Percentiles rank a stretch among this genome's conserved stretches.
Evolutionary conservation across 768 basidiomycete species (phyloP).

Genomic region (Leccinum fibrillosum): DNA sequence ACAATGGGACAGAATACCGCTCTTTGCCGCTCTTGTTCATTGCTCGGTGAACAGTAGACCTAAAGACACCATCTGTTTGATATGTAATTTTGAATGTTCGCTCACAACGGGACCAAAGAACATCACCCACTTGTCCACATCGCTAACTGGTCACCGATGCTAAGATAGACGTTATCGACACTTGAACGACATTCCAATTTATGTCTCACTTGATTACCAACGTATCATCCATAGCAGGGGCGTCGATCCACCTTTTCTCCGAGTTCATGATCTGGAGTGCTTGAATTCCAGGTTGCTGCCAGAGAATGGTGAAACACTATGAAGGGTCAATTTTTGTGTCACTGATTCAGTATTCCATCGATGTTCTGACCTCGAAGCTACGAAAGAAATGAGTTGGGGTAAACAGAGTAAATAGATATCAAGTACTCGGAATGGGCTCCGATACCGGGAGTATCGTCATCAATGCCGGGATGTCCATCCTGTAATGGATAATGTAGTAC

Average conservation of each 20-base stretch:
- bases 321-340: not conserved
- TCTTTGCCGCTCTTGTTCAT: conserved; percentile 67
- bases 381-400: not conserved
- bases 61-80: conserved; percentile 76
- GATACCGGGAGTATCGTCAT: conserved; percentile 74
- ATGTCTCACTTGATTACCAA: conserved; percentile 76
- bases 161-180: conserved; percentile 31
- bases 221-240: conserved; percentile 72
- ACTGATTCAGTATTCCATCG: not conserved
- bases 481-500: conserved; percentile 39
- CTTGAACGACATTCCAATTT: conserved; percentile 6
- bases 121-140: conserved; percentile 76
- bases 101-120: not conserved
- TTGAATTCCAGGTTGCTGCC: conserved; percentile 70
- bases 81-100: not conserved
- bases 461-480: conserved; percentile 41
- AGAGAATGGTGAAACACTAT: conserved; percentile 85
- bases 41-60: conserved; percentile 85
- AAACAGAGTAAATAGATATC: not conserved
- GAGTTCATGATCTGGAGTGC: conserved; percentile 83
- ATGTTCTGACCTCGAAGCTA: conserved; percentile 41
- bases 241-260: conserved; percentile 76
- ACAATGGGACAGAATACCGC: conserved; percentile 85
- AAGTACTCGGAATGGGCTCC: conserved; percentile 74
- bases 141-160: conserved; percentile 85